phyloP scores from a whole-genome alignment of 2,329 filamentous ascomycete genomes.

The Amauroascus niger region DNA sequence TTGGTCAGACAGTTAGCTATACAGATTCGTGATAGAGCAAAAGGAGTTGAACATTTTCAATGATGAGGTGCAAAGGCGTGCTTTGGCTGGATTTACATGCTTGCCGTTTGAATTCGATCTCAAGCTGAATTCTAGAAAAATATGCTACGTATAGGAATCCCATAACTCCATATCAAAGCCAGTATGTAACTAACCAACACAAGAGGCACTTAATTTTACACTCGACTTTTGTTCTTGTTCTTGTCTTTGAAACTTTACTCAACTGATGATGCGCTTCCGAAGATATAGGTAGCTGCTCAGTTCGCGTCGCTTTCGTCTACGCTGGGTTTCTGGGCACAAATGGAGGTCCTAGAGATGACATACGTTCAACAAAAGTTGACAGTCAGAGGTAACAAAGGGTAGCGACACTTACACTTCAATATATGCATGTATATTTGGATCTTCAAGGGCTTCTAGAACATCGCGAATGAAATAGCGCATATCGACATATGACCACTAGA shows the following conservation, averaged over 20 bases:
- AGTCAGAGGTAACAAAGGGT: neutral
- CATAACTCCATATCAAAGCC: neutral
- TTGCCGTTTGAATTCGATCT: neutral
- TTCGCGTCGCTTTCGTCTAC: neutral
- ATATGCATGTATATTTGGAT: constrained; percentile 5
- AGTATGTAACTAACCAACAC: neutral
- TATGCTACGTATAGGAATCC: neutral
- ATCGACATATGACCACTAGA: constrained; percentile 6
- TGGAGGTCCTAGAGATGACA: neutral
- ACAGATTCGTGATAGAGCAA: too few species aligned
- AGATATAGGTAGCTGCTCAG: neutral
- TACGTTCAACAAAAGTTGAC: neutral
- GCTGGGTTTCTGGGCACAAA: neutral
- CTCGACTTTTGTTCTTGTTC: neutral
- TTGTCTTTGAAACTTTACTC: neutral
- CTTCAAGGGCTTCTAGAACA: constrained; percentile 4
- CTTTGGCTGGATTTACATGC: too few species aligned
- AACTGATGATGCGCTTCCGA: neutral
- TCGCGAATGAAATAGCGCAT: constrained; percentile 8
- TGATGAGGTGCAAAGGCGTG: too few species aligned
- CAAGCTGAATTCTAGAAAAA: neutral
- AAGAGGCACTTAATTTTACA: neutral
- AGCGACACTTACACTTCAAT: constrained; percentile 8
- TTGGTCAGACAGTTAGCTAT: too few species aligned
- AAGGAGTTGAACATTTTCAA: too few species aligned